These are phyloP conservation scores for Ophiostoma piceae DNA, from an alignment of 2,329 filamentous ascomycete species.

Conservation along the genomic window DNA sequence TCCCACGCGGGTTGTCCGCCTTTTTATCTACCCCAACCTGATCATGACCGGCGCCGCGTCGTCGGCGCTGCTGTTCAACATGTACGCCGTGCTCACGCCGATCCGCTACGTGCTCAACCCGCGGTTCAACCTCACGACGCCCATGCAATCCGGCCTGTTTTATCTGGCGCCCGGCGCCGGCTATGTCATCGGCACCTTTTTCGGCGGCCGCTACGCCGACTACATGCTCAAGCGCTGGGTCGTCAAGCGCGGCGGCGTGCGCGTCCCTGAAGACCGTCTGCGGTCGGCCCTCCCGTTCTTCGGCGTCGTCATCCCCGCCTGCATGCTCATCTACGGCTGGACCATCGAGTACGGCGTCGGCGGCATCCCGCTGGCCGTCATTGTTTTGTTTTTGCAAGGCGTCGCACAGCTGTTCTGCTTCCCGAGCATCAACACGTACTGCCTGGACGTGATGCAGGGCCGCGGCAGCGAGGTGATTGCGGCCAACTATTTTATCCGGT, in stretches of 20 bases:
- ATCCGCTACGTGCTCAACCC: slow-evolving; percentile 68
- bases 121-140: slow-evolving; percentile 58
- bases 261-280: slow-evolving; percentile 65
- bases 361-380: slow-evolving; percentile 50
- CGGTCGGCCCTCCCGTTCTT: slow-evolving; percentile 56
- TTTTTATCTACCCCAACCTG: slow-evolving; percentile 62
- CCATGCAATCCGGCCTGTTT: slow-evolving; percentile 61
- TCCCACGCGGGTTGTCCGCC: slow-evolving; percentile 50
- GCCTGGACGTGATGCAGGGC: slow-evolving; percentile 72
- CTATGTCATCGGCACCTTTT: slow-evolving; percentile 60
- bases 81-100: slow-evolving; percentile 62
- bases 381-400: slow-evolving; percentile 64
- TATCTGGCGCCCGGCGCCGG: slow-evolving; percentile 65
- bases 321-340: slow-evolving; percentile 67
- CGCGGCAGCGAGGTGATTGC: slow-evolving; percentile 68
- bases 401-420: slow-evolving; percentile 66
- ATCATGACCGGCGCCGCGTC: slow-evolving; percentile 53
- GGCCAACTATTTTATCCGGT: slow-evolving; percentile 73
- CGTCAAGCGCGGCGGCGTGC: slow-evolving; percentile 46
- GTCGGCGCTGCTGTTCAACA: slow-evolving; percentile 63
- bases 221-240: slow-evolving; percentile 58
- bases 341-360: slow-evolving; percentile 37
- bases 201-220: slow-evolving; percentile 66
- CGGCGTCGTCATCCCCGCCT: slow-evolving; percentile 55
- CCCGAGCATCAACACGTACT: slow-evolving; percentile 67